Base-by-base conservation (phyloP, 768 basidiomycete genomes). In the Mycena albidolilacea region DNA sequence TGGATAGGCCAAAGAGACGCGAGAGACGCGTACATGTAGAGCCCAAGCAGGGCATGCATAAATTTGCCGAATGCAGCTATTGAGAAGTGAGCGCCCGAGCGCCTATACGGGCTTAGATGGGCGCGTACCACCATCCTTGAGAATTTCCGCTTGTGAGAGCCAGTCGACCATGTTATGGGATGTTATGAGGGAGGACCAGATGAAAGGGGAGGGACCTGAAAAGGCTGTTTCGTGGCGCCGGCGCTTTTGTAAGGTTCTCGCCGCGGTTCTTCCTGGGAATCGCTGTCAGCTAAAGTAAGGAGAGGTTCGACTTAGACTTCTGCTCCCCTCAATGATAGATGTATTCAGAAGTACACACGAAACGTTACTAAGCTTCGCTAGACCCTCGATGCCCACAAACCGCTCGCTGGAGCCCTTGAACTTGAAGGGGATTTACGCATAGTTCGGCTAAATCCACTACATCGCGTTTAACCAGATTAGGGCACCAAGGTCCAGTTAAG, bases 21-120 rank as follows among this genome's bases (percentile, higher is more conserved):
- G 55, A 70, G 30, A 52, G 41, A 48, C 21, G 83, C 88, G 70
- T 74, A 87, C 90, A 90, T 84, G 76, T 92, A 92, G 23, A 92
- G 77, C 7, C 91, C 91, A 12, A 91, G 82, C 67, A 91, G 79
- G 57, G 81, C 84, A 71, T 92, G 91, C 84, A 91, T 90, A 68
- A 92, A 87, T 69, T 87, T 89, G 76, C 82, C 84, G 78, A 89
- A 89, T 43, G 85, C 85, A 63, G 77, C 87, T 88, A 73, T 17
- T 68, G 60, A 44, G 9, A 21, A 35, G 9, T 35, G 12, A 64
- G 54, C 50, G 39, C 37, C 64, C 71, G 30, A 70, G n/a, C 61
- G 48, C 61, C 44, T 9, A n/a, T 19, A 63, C 64, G 52, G 35
- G 52, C 37, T 65, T 61, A 41, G 69, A 44, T 38, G 38, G 17